These are phyloP conservation scores for Pistacia integerrima DNA, from an alignment of 345 rosid genomes.

Conservation along the genomic window DNA sequence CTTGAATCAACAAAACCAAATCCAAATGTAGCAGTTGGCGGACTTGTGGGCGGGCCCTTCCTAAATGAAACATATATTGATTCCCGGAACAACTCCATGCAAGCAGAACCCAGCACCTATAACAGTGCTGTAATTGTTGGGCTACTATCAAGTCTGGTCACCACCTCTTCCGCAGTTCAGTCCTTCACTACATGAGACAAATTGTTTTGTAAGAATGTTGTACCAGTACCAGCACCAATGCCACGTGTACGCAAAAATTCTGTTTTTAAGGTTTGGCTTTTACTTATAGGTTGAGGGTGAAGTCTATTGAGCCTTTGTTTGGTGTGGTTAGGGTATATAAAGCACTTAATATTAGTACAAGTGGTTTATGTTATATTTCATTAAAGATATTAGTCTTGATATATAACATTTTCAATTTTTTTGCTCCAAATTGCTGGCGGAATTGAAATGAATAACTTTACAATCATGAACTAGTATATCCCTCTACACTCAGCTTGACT, in stretches of 20 bases:
- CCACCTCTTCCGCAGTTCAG: conserved; percentile 76
- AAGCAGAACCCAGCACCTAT: conserved; percentile 86
- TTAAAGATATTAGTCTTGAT: too few species aligned
- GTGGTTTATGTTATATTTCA: too few species aligned
- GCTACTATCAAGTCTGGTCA: conserved; percentile 84
- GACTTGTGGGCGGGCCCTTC: conserved; percentile 94
- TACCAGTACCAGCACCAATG: background rate
- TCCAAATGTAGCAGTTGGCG: conserved; percentile 91
- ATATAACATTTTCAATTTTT: too few species aligned
- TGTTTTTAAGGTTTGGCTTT: background rate
- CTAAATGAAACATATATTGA: conserved; percentile 72
- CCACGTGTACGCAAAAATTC: background rate
- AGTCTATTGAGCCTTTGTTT: background rate
- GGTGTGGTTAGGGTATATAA: background rate
- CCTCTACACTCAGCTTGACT: too few species aligned
- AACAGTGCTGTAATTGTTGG: conserved; percentile 88
- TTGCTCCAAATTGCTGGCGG: too few species aligned
- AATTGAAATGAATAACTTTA: too few species aligned
- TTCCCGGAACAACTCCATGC: conserved; percentile 74
- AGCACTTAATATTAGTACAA: too few species aligned
- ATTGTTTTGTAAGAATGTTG: conserved; percentile 18
- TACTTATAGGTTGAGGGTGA: background rate
- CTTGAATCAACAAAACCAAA: conserved; percentile 64
- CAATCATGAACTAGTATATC: too few species aligned
- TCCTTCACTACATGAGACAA: conserved; percentile 46